phyloP scores from a whole-genome alignment of 2,329 filamentous ascomycete genomes.

The Aspergillus sp. region DNA sequence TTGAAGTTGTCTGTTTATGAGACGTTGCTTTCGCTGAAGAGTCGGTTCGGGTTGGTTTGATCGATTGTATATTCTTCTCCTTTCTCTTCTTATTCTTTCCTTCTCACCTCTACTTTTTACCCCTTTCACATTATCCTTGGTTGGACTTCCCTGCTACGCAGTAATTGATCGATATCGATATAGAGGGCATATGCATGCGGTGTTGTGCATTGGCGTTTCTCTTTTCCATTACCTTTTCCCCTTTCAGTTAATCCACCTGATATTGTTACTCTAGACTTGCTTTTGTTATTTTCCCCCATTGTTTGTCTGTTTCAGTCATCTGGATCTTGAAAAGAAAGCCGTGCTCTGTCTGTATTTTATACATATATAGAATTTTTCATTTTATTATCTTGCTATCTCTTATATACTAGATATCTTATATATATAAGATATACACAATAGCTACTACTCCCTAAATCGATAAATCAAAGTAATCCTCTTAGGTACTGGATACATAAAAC shows the following conservation, averaged over 20 bases:
- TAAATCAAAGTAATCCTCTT: too few relatives aligned
- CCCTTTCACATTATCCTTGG: not conserved
- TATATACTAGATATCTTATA: too few relatives aligned
- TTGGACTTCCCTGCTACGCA: not conserved
- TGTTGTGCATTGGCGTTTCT: not conserved
- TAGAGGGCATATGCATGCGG: not conserved
- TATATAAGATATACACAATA: too few relatives aligned
- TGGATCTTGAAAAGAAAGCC: too few relatives aligned
- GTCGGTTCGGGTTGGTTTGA: conserved; percentile 48
- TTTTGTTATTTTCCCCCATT: too few relatives aligned
- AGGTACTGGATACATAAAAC: too few relatives aligned
- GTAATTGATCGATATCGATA: not conserved
- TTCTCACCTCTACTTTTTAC: not conserved
- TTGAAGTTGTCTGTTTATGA: conserved; percentile 62
- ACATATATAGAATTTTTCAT: too few relatives aligned
- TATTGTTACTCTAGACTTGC: too few relatives aligned
- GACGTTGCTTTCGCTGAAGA: conserved; percentile 55
- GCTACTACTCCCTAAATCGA: too few relatives aligned
- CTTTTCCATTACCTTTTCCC: not conserved
- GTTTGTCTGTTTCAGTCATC: too few relatives aligned
- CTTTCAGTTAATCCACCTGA: not conserved
- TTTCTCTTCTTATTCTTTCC: conserved; percentile 1
- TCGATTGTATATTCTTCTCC: not conserved
- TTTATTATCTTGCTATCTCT: too few relatives aligned
- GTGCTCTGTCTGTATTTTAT: too few relatives aligned